phyloP scores from a whole-genome alignment of 2,329 filamentous ascomycete species.

The Diaporthe sp. region DNA sequence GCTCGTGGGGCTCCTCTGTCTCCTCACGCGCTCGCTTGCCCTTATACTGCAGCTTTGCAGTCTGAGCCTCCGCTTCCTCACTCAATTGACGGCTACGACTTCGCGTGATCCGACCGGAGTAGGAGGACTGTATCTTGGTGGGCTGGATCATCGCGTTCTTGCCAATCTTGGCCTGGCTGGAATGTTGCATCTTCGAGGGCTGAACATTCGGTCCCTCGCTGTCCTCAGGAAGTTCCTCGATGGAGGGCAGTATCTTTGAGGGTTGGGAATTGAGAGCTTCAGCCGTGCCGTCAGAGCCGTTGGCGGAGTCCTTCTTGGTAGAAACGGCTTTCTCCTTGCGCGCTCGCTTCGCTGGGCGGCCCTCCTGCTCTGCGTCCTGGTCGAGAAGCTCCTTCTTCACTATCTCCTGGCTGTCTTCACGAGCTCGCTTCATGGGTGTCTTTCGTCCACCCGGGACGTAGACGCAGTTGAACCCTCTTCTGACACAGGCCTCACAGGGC shows the following conservation, averaged over 20 bases:
- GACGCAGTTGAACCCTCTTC: slow-evolving; percentile 22
- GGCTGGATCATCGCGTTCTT: neutral
- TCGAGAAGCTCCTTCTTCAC: slow-evolving; percentile 5
- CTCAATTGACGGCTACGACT: neutral
- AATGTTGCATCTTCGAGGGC: neutral
- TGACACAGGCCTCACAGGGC: slow-evolving; percentile 32
- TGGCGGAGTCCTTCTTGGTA: neutral
- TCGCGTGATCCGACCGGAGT: neutral
- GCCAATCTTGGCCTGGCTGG: neutral
- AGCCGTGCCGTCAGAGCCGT: neutral
- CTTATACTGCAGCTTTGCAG: slow-evolving; percentile 26
- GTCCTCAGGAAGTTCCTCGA: neutral
- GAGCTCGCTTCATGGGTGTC: slow-evolving; percentile 10
- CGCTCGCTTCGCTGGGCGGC: slow-evolving; percentile 25
- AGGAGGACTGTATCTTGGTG: neutral
- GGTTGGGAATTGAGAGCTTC: neutral
- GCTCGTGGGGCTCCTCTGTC: neutral
- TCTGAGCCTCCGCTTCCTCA: slow-evolving; percentile 12
- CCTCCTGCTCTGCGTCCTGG: neutral
- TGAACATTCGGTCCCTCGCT: neutral
- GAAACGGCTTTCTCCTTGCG: neutral
- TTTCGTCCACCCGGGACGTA: slow-evolving; percentile 18
- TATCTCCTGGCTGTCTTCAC: neutral
- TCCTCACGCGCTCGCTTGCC: slow-evolving; percentile 29
- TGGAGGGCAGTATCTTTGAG: slow-evolving; percentile 6